Conservation (phyloP, 1,284 basidiomycete genomes). For the Leucoagaricus sp. region DNA sequence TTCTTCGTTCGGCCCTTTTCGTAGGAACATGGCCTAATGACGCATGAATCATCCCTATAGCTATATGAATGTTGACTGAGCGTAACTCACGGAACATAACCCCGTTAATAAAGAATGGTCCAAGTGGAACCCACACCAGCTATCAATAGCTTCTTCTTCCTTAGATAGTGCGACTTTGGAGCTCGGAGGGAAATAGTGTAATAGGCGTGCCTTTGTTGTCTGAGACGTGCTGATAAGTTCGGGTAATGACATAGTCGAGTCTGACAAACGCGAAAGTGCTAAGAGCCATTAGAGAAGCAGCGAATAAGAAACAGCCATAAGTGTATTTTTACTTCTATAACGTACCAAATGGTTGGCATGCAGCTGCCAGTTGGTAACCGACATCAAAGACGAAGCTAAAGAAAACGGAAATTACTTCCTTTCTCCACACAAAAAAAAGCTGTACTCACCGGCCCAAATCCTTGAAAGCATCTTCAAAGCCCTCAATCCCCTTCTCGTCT, state of each 20-base stretch:
- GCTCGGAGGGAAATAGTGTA: slow-evolving; percentile 87
- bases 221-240: slow-evolving; percentile 64
- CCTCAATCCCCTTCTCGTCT: slow-evolving; percentile 62
- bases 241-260: slow-evolving; percentile 63
- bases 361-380: slow-evolving; percentile 76
- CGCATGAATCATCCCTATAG: background rate
- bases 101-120: slow-evolving; percentile 91
- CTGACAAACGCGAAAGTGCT: slow-evolving; percentile 66
- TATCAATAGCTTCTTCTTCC: slow-evolving; percentile 71
- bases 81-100: slow-evolving; percentile 70
- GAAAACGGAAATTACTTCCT: background rate
- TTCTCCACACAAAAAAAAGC: background rate
- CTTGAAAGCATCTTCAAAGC: slow-evolving; percentile 87
- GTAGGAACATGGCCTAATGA: slow-evolving; percentile 80
- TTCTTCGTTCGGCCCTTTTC: slow-evolving; percentile 36
- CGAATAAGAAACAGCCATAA: background rate
- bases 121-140: slow-evolving; percentile 81
- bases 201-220: slow-evolving; percentile 81
- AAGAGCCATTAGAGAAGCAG: background rate
- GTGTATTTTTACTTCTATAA: background rate
- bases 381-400: slow-evolving; percentile 76
- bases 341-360: slow-evolving; percentile 86
- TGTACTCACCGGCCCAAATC: slow-evolving; percentile 63
- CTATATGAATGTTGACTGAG: background rate
- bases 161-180: slow-evolving; percentile 35